Conservation (phyloP, 2,329 filamentous ascomycete genomes). For the Huntiella decipiens region DNA sequence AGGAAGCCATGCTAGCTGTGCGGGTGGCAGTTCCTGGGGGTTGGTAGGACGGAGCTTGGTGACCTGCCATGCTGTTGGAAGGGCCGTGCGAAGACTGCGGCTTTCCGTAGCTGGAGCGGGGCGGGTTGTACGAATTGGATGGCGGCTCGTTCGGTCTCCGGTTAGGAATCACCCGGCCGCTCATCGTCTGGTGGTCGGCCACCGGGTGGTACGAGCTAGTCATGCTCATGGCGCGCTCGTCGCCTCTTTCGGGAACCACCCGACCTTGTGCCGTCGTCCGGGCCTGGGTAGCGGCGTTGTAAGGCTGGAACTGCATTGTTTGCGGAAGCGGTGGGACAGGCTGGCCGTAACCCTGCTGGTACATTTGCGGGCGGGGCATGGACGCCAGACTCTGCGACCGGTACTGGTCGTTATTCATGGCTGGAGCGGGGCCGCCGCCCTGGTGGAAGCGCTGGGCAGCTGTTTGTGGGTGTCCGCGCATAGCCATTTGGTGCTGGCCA, state of each 20-base stretch:
- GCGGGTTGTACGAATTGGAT: constrained; percentile 8
- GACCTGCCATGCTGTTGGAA: constrained; percentile 16
- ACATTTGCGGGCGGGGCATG: constrained; percentile 52
- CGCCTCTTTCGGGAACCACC: constrained; percentile 74
- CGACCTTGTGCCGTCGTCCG: constrained; percentile 81
- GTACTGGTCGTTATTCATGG: constrained; percentile 68
- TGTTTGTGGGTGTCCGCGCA: constrained; percentile 22
- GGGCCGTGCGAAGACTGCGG: constrained; percentile 14
- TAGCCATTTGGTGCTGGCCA: constrained; percentile 19
- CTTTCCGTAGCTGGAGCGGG: constrained; percentile 20
- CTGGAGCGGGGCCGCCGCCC: constrained; percentile 40
- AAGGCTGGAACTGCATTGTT: constrained; percentile 7
- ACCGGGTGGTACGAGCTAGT: constrained; percentile 46
- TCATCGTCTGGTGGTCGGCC: constrained; percentile 81
- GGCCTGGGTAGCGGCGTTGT: constrained; percentile 24
- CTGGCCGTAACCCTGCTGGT: constrained; percentile 44
- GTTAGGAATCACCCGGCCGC: constrained; percentile 74
- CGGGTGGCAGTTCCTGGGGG: constrained; percentile 36
- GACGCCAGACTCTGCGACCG: constrained; percentile 85
- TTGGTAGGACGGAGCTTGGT: constrained; percentile 18
- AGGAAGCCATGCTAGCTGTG: constrained; percentile 43
- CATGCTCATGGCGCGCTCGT: constrained; percentile 93
- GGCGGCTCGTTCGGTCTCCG: constrained; percentile 28
- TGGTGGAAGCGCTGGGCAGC: constrained; percentile 42
- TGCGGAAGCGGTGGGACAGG: constrained; percentile 27